A percentile compares a stretch with the other conserved stretches of the same genome.
These are phyloP conservation scores for Hemisphaericaspora lyxosophila DNA, from an alignment of 1,139 yeast species.

Conservation along the genomic window DNA sequence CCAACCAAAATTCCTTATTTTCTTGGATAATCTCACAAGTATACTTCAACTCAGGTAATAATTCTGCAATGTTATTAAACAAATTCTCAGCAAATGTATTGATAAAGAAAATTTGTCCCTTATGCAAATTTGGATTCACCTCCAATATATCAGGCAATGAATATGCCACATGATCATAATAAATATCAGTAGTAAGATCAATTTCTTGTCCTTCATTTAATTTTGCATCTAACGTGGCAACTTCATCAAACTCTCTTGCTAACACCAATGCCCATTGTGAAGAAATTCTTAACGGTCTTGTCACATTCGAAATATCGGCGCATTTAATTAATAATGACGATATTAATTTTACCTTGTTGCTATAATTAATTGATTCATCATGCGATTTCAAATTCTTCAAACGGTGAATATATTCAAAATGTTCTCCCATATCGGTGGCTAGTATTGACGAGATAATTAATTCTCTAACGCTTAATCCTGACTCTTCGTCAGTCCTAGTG, in stretches of 20 bases:
- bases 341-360: conserved; percentile 45
- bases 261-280: conserved; percentile 85
- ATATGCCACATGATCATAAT: conserved; percentile 30
- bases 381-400: conserved; percentile 29
- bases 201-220: conserved; percentile 26
- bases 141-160: conserved; percentile 39
- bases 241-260: conserved; percentile 74
- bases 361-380: conserved; percentile 16
- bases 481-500: conserved; percentile 19
- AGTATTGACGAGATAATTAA: conserved; percentile 52
- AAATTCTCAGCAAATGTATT: conserved; percentile 76
- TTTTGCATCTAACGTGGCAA: conserved; percentile 52
- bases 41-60: conserved; percentile 57
- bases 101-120: conserved; percentile 85
- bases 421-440: conserved; percentile 96
- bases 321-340: conserved; percentile 78
- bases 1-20: conserved; percentile 47
- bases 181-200: conserved; percentile 18
- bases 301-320: conserved; percentile 91
- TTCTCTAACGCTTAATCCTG: conserved; percentile 25
- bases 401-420: conserved; percentile 67
- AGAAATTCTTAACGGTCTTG: conserved; percentile 73
- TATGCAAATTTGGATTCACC: conserved; percentile 52
- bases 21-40: conserved; percentile 47
- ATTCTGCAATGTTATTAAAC: conserved; percentile 60